Conservation (phyloP, 1,284 basidiomycete genomes). For the Trichosporon sp. region DNA sequence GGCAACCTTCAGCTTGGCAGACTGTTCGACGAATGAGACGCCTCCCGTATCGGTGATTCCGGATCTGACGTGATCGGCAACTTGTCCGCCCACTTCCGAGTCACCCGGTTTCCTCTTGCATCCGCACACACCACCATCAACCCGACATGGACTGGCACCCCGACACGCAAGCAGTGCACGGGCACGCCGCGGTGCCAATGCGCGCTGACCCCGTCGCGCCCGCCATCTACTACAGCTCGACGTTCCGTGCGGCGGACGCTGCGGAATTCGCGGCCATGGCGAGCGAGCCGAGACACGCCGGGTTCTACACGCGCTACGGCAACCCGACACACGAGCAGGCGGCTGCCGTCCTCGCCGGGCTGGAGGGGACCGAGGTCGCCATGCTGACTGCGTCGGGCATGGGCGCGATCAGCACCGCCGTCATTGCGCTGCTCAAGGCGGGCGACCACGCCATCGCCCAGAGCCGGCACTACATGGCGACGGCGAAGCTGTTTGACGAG, state of each 20-base stretch:
- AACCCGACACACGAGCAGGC: slow-evolving; percentile 31
- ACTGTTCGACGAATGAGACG: not conserved
- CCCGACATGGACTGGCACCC: slow-evolving; percentile 23
- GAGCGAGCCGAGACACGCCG: slow-evolving; percentile 19
- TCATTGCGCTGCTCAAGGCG: slow-evolving; percentile 21
- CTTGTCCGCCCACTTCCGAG: not conserved
- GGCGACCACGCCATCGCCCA: slow-evolving; percentile 29
- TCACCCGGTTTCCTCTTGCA: too few species aligned
- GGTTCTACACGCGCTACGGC: slow-evolving; percentile 30
- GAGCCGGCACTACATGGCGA: slow-evolving; percentile 29
- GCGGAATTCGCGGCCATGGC: slow-evolving; percentile 26
- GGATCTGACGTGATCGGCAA: slow-evolving; percentile 7
- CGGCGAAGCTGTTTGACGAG: slow-evolving; percentile 29
- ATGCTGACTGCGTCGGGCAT: slow-evolving; percentile 28
- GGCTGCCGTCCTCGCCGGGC: slow-evolving; percentile 24
- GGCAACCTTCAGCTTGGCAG: too few species aligned
- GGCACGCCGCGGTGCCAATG: slow-evolving; percentile 2
- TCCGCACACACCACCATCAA: not conserved
- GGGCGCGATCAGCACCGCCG: slow-evolving; percentile 28
- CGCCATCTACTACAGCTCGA: slow-evolving; percentile 30
- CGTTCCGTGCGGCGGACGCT: slow-evolving; percentile 25
- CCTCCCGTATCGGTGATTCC: not conserved
- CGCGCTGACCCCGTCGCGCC: slow-evolving; percentile 24
- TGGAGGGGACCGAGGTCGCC: slow-evolving; percentile 28
- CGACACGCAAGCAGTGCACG: slow-evolving; percentile 27